Percentiles rank a stretch among this genome's conserved stretches.
These are phyloP conservation scores for Thalassiosira livingstoniorum DNA, from an alignment of 352 stramenopile genomes.

Conservation along the genomic window DNA sequence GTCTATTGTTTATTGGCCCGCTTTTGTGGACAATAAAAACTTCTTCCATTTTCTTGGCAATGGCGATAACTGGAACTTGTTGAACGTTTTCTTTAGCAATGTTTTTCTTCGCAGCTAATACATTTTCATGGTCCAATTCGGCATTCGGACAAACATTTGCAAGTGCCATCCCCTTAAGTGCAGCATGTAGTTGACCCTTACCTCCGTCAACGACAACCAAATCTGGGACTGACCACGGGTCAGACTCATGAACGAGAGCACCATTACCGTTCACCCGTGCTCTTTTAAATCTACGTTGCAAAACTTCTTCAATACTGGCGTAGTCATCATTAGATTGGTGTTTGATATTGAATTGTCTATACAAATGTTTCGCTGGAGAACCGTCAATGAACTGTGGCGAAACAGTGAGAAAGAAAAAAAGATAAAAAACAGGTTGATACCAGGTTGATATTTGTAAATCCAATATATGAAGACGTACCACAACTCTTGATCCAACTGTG, in stretches of 20 bases:
- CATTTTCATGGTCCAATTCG: slow-evolving; percentile 1
- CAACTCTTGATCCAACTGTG: slow-evolving; percentile 65
- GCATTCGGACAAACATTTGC: slow-evolving; percentile 24
- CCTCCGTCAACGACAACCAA: slow-evolving; percentile 77
- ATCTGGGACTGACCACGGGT: slow-evolving; percentile 70
- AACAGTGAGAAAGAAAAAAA: too few relatives aligned
- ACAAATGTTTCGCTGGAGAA: slow-evolving; percentile 50
- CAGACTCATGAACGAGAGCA: slow-evolving; percentile 39
- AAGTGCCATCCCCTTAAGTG: slow-evolving; percentile 66
- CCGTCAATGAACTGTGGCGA: slow-evolving; percentile 76
- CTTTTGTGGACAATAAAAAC: slow-evolving; percentile 56
- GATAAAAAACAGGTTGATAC: too few relatives aligned
- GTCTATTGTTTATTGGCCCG: slow-evolving; percentile 56
- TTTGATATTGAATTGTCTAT: slow-evolving; percentile 73
- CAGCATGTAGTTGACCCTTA: slow-evolving; percentile 67
- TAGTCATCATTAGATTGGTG: slow-evolving; percentile 67
- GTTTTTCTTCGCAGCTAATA: background rate
- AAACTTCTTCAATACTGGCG: slow-evolving; percentile 67
- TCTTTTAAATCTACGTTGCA: slow-evolving; percentile 63
- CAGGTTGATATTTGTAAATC: too few relatives aligned
- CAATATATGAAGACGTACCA: too few relatives aligned
- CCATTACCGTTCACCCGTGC: slow-evolving; percentile 32
- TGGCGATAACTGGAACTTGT: slow-evolving; percentile 49
- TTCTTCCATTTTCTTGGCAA: slow-evolving; percentile 73
- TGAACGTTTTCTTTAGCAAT: slow-evolving; percentile 20